Base-by-base conservation (phyloP, 345 rosid species). In the Fremontodendron californicum region DNA sequence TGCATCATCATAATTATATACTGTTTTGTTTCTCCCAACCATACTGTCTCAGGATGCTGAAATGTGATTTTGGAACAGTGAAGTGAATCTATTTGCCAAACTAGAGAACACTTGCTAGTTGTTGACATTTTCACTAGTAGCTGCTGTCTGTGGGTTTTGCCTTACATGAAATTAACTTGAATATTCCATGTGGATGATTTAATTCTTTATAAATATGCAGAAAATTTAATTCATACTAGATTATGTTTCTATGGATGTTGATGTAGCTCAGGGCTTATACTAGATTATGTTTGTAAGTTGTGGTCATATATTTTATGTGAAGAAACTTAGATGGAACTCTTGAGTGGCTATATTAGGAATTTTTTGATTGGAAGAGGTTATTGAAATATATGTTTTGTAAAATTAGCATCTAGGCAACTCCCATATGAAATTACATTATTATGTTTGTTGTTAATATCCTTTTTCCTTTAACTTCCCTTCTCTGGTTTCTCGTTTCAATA, bases 401-500 rank as follows among this genome's bases (percentile, higher is more conserved):
- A 66, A 66, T 68, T 69, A 43, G 73, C 73, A 69, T 45, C 2
- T 16, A 70, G 60, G 9, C 60, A 18, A 10, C 60, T 48, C 9
- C 21, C 42, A 31, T 29, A 8, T 19, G 42, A 19, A 71, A 68
- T 27, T 27, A 29, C 58, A 5, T 61, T 62, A 18, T 27, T 37
- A 37, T 43, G 39, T 13, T 62, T 61, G 27, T 25, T 51, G 21
- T 52, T 52, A 11, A 54, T 37, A 8, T 45, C 19, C 19, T 13
- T 12, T 29, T 42, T 23, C 46, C 46, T 13, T 67, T 31, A 23
- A 21, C 31, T 54, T 55, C 29, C 33, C n/a, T 71, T 61, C 1
- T 29, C 67, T 45, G 18, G 71, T 46, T 13, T 35, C 16, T 58
- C 40, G n/a, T 79, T 73, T 49, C 69, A 66, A 70, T 61, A 62